Base-by-base conservation (phyloP, 441 rosid genomes). In the Aquilaria agallochum region DNA sequence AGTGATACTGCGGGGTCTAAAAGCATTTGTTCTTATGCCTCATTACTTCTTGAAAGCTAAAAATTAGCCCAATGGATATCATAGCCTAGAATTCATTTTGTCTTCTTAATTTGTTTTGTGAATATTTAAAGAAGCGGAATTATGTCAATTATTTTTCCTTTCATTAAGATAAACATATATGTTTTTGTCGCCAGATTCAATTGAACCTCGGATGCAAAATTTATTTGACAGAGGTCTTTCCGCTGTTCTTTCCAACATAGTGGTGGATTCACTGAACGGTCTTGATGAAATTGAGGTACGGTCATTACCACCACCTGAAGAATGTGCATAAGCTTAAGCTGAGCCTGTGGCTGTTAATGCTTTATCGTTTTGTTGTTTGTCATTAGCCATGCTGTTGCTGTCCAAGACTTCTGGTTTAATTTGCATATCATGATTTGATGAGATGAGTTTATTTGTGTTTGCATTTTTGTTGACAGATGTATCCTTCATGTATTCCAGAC, bases 201-300 rank as follows among this genome's bases (percentile, higher is more conserved):
- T 95, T 6, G 88, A 86, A 76, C 59, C 73, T 61, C 83, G 66
- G 57, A 52, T 89, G 85, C 68, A 79, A 52, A 87, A 67, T 50
- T 68, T 85, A 31, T 79, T 92, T 54, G 68, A 68, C 64, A 72
- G 64, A 76, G 92, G 78, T 63, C 74, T 84, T 60, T 90, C 92
- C 9, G 36, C 83, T 8, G 63, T 80, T 72, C 86, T 95, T 65
- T 78, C 83, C 11, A 80, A 82, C 78, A 74, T 92, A 72, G 63
- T 73, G 11, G 56, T 92, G 12, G 85, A 85, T 49, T 33, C 71
- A 46, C 74, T 84, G 53, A 85, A 82, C 59, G 78, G 74, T 81
- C 81, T 82, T 62, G 87, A 76, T 30, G 31, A 50, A 62, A 63
- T 88, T 75, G 98, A 95, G 99, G 99, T 92, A 77, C 44, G 65